Evolutionary conservation across 2,329 filamentous ascomycete genomes (phyloP), one percentile per base, ranked within the genome.

Genomic region (Apiospora koreana): DNA sequence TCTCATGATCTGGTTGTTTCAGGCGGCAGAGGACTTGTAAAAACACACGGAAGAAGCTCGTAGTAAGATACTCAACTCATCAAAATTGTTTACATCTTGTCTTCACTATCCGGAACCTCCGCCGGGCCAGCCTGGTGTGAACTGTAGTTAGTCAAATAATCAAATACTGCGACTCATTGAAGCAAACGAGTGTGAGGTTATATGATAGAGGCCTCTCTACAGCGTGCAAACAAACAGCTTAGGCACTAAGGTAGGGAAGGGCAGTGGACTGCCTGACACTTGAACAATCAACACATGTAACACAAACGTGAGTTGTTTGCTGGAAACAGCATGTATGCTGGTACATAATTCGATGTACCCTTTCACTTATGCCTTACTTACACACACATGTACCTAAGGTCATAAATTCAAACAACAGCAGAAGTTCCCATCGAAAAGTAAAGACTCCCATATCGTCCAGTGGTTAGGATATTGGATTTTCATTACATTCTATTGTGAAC

Each of bases 381-480:
- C 8, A 38, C 3, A 31, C 9, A 38, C 54, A n/a, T n/a, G n/a
- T 35, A 3, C 3, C 54, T 38, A 18, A 4, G 9, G 28, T 38
- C 5, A 38, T 62, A 62, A 62, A 12, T 38, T 8, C 9, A 23
- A 62, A 62, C 21, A 62, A 38, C 18, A 12, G 18, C 3, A 38
- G 31, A 23, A n/a, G 0, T 14, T n/a, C 9, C 18, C 31, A 62
- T 62, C 50, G 2, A 45, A 7, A 21, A 5, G 3, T 2, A 3
- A 4, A n/a, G 3, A 28, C 2, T 62, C 54, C 54, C 54, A 31
- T 62, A 62, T 62, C 54, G 54, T 62, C 54, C 54, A 62, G 54
- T 62, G 54, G 54, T 62, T 62, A 62, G 54, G 54, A 62, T 62
- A 62, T 62, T 62, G 54, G 54, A 62, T 62, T 62, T 62, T 62